These are phyloP conservation scores for Solanum pennellii DNA, from an alignment of 257 asterid species.

Conservation along the genomic window DNA sequence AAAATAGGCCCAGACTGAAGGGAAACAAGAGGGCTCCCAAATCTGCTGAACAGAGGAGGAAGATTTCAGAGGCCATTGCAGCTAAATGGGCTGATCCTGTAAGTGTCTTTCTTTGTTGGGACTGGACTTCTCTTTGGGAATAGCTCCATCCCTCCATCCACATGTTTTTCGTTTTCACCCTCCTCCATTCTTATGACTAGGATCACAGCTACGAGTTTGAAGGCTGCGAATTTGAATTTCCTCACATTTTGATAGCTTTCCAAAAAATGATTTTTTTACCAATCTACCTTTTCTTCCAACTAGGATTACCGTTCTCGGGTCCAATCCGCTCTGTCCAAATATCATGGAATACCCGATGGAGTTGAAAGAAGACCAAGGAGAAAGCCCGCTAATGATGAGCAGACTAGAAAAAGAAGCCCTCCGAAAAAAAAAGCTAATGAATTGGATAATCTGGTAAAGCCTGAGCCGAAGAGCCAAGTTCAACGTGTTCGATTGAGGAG, in stretches of 20 bases:
- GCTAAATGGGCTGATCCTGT: conserved; percentile 99
- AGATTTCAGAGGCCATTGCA: conserved; percentile 77
- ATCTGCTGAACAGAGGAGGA: conserved; percentile 81
- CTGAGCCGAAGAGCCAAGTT: conserved; percentile 21
- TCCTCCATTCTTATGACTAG: neutral
- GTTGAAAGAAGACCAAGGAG: conserved; percentile 51
- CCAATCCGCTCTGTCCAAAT: conserved; percentile 53
- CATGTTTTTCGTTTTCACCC: neutral
- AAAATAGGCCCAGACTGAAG: conserved; percentile 26
- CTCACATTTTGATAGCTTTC: neutral
- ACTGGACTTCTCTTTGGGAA: neutral
- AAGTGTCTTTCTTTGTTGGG: conserved; percentile 11
- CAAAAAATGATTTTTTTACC: neutral
- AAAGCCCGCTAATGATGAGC: conserved; percentile 35
- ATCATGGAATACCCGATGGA: conserved; percentile 48
- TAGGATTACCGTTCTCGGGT: conserved; percentile 70
- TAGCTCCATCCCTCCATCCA: neutral
- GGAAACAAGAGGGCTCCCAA: conserved; percentile 89
- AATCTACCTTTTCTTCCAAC: neutral
- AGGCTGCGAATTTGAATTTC: neutral
- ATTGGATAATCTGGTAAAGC: conserved; percentile 12
- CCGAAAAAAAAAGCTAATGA: conserved; percentile 20
- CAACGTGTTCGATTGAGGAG: conserved; percentile 30
- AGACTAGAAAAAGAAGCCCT: conserved; percentile 26
- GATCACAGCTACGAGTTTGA: neutral